Conservation (phyloP, 129 eudicot genomes). For the Dittrichia graveolens region DNA sequence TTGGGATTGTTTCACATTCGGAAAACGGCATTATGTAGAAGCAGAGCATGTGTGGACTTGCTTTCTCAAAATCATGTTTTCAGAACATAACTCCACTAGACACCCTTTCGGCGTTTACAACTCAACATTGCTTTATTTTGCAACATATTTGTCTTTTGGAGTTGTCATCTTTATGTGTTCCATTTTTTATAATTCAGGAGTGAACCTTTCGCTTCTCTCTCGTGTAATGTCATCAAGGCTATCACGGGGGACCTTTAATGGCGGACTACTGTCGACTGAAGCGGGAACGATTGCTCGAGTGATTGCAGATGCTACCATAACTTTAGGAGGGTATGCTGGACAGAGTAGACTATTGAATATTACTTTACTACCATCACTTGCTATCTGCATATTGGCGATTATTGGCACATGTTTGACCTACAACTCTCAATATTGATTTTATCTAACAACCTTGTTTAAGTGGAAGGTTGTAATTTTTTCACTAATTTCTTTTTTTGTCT, state of each 20-base stretch:
- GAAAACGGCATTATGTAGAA: too few species aligned
- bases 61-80: too few species aligned
- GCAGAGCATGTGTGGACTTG: too few species aligned
- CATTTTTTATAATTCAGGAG: constrained; percentile 43
- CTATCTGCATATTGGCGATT: constrained; percentile 67
- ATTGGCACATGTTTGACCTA: constrained; percentile 81
- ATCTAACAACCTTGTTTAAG: background rate
- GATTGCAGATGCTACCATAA: constrained; percentile 88
- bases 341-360: constrained; percentile 61
- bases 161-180: too few species aligned
- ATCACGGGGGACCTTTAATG: constrained; percentile 94
- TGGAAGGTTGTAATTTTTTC: too few species aligned
- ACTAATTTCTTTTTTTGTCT: too few species aligned
- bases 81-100: too few species aligned
- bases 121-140: too few species aligned
- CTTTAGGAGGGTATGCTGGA: constrained; percentile 75
- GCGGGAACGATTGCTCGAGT: constrained; percentile 96
- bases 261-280: constrained; percentile 89
- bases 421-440: constrained; percentile 66
- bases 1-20: too few species aligned
- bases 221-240: constrained; percentile 96
- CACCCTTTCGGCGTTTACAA: too few species aligned
- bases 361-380: constrained; percentile 78
- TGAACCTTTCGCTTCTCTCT: constrained; percentile 81
- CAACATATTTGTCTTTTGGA: too few species aligned